A percentile compares a stretch with the other conserved stretches of the same genome.
Evolutionary conservation across 73 alveolate species (phyloP).

Genomic region (Uronychia binucleata): DNA sequence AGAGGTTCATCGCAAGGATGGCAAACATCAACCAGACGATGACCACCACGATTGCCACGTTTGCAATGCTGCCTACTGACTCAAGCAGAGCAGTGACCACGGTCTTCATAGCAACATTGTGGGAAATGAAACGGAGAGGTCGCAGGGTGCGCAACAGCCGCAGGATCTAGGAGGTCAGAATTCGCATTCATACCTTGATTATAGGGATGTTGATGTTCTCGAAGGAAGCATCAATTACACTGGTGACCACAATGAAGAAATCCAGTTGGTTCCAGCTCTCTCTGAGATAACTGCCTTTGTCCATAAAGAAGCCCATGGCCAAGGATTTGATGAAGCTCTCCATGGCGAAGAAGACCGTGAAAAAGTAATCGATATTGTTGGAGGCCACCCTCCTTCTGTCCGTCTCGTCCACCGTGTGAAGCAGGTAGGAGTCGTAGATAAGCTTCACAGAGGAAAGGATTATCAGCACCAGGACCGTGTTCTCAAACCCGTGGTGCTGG

Average conservation of each 20-base stretch:
- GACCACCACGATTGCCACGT: slow-evolving; percentile 76
- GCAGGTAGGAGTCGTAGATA: slow-evolving; percentile 82
- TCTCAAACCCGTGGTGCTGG: slow-evolving; percentile 62
- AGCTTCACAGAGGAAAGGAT: slow-evolving; percentile 79
- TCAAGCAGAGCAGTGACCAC: slow-evolving; percentile 87
- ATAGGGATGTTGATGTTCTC: slow-evolving; percentile 68
- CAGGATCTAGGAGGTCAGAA: too few species aligned
- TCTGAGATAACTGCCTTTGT: slow-evolving; percentile 80
- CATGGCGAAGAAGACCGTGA: slow-evolving; percentile 74
- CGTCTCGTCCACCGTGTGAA: slow-evolving; percentile 20
- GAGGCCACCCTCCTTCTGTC: slow-evolving; percentile 19
- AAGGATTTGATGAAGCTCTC: slow-evolving; percentile 83
- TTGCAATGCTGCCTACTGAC: slow-evolving; percentile 83
- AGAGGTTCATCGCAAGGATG: slow-evolving; percentile 38
- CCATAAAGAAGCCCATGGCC: slow-evolving; percentile 89
- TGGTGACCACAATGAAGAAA: slow-evolving; percentile 85
- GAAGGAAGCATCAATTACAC: slow-evolving; percentile 78
- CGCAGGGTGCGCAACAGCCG: slow-evolving; percentile 94
- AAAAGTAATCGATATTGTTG: slow-evolving; percentile 61
- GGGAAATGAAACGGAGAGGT: slow-evolving; percentile 91
- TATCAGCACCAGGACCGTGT: slow-evolving; percentile 72
- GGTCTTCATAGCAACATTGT: slow-evolving; percentile 84
- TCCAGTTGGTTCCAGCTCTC: slow-evolving; percentile 94
- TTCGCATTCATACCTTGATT: slow-evolving; percentile 77
- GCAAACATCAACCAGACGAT: slow-evolving; percentile 71